Percentiles rank a stretch among this genome's conserved stretches.
These are phyloP conservation scores for Daedaleopsis sinensis DNA, from an alignment of 768 basidiomycete genomes.

Conservation along the genomic window DNA sequence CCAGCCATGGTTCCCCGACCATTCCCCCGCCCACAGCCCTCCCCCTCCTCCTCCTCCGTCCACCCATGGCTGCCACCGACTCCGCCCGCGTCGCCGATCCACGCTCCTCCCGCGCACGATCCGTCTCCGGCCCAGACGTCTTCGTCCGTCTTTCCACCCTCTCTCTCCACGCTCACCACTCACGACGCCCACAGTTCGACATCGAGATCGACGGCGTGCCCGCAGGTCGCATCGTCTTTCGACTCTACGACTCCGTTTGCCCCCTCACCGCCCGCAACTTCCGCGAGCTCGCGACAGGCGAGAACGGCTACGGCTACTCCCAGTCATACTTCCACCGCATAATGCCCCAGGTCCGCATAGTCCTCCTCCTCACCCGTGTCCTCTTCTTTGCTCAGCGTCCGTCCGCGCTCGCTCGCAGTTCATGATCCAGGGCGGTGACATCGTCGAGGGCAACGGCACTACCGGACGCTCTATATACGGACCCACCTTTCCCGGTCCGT, in stretches of 20 bases:
- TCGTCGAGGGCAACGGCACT: constrained; percentile 36
- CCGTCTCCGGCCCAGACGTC: constrained; percentile 30
- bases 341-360: constrained; percentile 40
- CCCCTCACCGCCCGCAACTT: constrained; percentile 84
- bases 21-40: background rate
- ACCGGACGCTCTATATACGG: constrained; percentile 45
- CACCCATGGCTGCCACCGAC: background rate
- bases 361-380: background rate
- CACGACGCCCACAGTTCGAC: constrained; percentile 51
- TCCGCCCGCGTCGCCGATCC: background rate
- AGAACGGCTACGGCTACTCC: constrained; percentile 73
- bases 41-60: background rate
- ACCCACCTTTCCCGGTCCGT: constrained; percentile 36
- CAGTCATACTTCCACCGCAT: constrained; percentile 68
- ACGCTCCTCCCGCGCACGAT: background rate
- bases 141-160: constrained; percentile 15
- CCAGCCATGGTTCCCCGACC: background rate
- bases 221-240: constrained; percentile 77
- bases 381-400: background rate
- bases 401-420: constrained; percentile 28
- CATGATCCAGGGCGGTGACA: constrained; percentile 45
- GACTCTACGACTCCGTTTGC: constrained; percentile 81
- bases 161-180: constrained; percentile 1
- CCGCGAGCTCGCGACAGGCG: constrained; percentile 72
- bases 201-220: constrained; percentile 60